Percentiles rank a stretch among this genome's conserved stretches.
These are phyloP conservation scores for Diaporthe amygdali DNA, from an alignment of 2,329 filamentous ascomycete genomes.

Conservation along the genomic window DNA sequence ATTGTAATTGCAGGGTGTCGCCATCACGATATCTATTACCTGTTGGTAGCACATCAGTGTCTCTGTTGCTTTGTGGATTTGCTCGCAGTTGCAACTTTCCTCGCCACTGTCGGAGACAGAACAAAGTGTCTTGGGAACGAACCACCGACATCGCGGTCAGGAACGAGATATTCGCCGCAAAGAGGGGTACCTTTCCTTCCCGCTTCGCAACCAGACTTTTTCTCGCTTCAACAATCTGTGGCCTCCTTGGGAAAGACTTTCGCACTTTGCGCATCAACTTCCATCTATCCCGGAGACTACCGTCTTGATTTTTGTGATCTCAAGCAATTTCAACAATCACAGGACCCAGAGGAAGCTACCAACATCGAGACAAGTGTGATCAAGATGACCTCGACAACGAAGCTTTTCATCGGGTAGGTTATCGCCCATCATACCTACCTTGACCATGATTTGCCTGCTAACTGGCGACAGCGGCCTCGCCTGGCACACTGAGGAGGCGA, in stretches of 20 bases:
- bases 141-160: not conserved
- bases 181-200: slow-evolving; percentile 20
- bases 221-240: not conserved
- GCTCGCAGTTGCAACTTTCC: not conserved
- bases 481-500: slow-evolving; percentile 94
- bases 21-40: slow-evolving; percentile 7
- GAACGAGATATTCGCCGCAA: slow-evolving; percentile 1
- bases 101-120: not conserved
- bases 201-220: not conserved
- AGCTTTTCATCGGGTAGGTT: slow-evolving; percentile 91
- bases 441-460: slow-evolving; percentile 14
- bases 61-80: not conserved
- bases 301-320: not conserved
- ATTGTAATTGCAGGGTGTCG: slow-evolving; percentile 12
- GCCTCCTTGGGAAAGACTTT: not conserved
- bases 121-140: not conserved
- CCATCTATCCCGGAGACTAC: not conserved
- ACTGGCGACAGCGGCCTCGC: slow-evolving; percentile 77
- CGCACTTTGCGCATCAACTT: not conserved
- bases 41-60: not conserved
- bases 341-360: slow-evolving; percentile 17
- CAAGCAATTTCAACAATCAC: slow-evolving; percentile 17
- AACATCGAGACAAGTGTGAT: slow-evolving; percentile 31
- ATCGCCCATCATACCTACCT: not conserved
- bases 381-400: slow-evolving; percentile 71